Conservation (phyloP, 129 eudicot species). For the Ambrosia trifida region DNA sequence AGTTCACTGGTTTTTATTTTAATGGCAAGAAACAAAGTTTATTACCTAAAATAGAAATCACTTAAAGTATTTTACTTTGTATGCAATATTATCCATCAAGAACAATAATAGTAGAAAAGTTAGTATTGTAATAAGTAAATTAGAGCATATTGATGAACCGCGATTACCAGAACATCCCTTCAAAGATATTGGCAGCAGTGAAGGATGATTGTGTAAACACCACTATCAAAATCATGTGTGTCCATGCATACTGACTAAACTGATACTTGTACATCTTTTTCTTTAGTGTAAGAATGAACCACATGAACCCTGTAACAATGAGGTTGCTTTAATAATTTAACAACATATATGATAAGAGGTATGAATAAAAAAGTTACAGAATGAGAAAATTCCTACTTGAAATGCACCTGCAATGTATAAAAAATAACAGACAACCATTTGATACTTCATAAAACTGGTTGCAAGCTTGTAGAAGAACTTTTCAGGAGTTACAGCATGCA, state of each 20-base stretch:
- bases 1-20: not conserved
- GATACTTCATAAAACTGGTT: constrained; percentile 69
- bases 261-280: constrained; percentile 85
- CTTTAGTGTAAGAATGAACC: constrained; percentile 85
- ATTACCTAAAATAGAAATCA: not conserved
- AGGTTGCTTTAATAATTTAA: not conserved
- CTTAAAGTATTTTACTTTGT: not conserved
- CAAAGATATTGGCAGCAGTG: constrained; percentile 80
- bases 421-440: constrained; percentile 84
- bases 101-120: not conserved
- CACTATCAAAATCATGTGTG: constrained; percentile 87
- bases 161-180: constrained; percentile 80
- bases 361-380: not conserved
- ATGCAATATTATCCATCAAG: not conserved
- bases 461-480: constrained; percentile 62
- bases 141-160: constrained; percentile 10
- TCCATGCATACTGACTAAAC: constrained; percentile 85
- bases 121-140: not conserved
- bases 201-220: constrained; percentile 83
- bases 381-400: constrained; percentile 10
- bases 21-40: not conserved
- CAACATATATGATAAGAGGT: not conserved
- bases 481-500: constrained; percentile 74
- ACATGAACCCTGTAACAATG: constrained; percentile 58
- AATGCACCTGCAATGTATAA: constrained; percentile 66